Evolutionary conservation across 192 early-diverging fungal species (phyloP).

Genomic region (Gigaspora rosea): DNA sequence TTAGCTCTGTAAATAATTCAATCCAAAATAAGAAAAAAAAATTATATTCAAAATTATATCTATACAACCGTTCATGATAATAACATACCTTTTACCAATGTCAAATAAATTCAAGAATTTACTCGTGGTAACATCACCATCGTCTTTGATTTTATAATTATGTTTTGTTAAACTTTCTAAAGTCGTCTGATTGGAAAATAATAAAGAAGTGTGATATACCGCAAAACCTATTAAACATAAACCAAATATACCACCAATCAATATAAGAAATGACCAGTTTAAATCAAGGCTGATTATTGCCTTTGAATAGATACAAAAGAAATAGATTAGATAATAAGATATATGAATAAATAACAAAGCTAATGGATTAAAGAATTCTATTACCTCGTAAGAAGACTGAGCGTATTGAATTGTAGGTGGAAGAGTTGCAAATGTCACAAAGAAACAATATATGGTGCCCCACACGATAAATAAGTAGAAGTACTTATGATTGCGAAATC

Average conservation of each 20-base stretch:
- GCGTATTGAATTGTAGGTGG: conserved; percentile 34
- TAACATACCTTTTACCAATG: conserved; percentile 39
- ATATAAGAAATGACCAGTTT: conserved; percentile 44
- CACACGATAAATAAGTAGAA: conserved; percentile 45
- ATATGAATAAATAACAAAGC: too few species aligned
- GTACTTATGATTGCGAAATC: conserved; percentile 44
- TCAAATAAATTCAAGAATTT: conserved; percentile 46
- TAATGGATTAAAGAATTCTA: background rate
- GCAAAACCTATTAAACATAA: conserved; percentile 43
- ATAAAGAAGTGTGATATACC: conserved; percentile 38
- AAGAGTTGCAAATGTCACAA: conserved; percentile 38
- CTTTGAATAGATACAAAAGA: conserved; percentile 17
- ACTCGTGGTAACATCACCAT: conserved; percentile 41
- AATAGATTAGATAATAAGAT: background rate
- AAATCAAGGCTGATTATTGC: conserved; percentile 38
- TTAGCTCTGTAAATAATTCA: conserved; percentile 41
- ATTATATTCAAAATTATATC: background rate
- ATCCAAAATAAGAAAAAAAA: background rate
- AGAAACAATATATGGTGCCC: conserved; percentile 41
- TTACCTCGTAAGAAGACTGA: conserved; percentile 8
- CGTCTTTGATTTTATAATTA: conserved; percentile 36
- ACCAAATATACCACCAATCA: conserved; percentile 39
- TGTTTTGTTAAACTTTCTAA: conserved; percentile 45
- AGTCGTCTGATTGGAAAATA: conserved; percentile 43
- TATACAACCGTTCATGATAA: background rate